phyloP scores from a whole-genome alignment of 345 rosid genomes.

The Cardiospermum halicacabum region DNA sequence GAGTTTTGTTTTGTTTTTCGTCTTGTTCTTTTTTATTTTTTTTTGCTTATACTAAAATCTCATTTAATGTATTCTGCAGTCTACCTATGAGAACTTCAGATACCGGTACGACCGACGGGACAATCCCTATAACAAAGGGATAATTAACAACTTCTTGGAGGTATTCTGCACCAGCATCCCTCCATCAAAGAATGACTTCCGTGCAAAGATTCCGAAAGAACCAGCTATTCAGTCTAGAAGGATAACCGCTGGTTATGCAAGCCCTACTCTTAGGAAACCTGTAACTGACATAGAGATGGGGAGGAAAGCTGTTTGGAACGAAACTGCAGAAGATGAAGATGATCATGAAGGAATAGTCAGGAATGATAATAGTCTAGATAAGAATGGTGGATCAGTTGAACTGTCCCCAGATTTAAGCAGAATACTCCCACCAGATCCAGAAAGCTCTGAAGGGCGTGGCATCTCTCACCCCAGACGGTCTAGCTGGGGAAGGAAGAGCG shows the following conservation, averaged over 20 bases:
- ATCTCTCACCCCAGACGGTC: constrained; percentile 43
- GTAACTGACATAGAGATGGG: constrained; percentile 59
- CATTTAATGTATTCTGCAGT: constrained; percentile 47
- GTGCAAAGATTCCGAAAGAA: constrained; percentile 57
- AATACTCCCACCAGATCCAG: constrained; percentile 63
- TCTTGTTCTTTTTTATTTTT: too few relatives aligned
- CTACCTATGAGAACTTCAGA: constrained; percentile 90
- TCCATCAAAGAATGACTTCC: constrained; percentile 68
- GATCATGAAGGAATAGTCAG: constrained; percentile 29
- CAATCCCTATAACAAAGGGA: constrained; percentile 80
- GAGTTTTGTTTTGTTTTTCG: too few relatives aligned
- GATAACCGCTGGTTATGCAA: constrained; percentile 27
- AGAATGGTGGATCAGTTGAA: constrained; percentile 32
- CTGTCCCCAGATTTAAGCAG: constrained; percentile 54
- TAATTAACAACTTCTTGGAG: constrained; percentile 59
- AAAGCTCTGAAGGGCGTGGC: constrained; percentile 52
- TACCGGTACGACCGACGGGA: constrained; percentile 52
- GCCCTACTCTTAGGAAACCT: constrained; percentile 47
- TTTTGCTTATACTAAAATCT: neutral
- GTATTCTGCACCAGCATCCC: constrained; percentile 65
- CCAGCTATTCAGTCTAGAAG: constrained; percentile 47
- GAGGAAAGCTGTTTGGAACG: constrained; percentile 64
- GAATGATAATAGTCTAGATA: constrained; percentile 26
- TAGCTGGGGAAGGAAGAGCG: constrained; percentile 68
- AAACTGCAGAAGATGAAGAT: constrained; percentile 22